phyloP scores from a whole-genome alignment of 768 basidiomycete genomes.

The Piloderma croceum region DNA sequence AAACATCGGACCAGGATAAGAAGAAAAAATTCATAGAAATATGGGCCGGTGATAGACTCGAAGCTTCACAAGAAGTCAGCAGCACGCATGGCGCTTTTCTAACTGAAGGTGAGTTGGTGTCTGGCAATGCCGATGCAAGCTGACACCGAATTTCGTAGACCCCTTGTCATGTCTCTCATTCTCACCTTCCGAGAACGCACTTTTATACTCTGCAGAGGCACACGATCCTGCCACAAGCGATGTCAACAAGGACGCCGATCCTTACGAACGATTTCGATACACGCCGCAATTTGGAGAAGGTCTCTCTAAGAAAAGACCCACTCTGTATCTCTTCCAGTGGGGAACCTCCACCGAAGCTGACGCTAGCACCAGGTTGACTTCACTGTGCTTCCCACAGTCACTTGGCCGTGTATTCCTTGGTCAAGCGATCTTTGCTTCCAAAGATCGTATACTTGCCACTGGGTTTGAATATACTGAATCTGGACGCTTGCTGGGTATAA shows the following conservation, averaged over 20 bases:
- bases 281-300: conserved; percentile 61
- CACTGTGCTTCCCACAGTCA: conserved; percentile 11
- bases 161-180: conserved; percentile 44
- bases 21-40: conserved; percentile 56
- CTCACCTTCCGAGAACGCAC: conserved; percentile 42
- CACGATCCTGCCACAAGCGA: conserved; percentile 28
- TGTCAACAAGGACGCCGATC: conserved; percentile 13
- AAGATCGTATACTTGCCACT: conserved; percentile 44
- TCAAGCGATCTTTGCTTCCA: conserved; percentile 47
- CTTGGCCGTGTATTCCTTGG: conserved; percentile 37
- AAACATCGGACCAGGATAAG: conserved; percentile 19
- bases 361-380: not conserved
- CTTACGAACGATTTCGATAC: conserved; percentile 44
- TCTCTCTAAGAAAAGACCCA: conserved; percentile 46
- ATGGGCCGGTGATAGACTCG: conserved; percentile 42
- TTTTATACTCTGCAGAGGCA: conserved; percentile 60
- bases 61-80: conserved; percentile 50
- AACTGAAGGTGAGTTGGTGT: conserved; percentile 45
- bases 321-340: conserved; percentile 52
- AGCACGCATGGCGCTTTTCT: conserved; percentile 56
- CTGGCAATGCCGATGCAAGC: not conserved
- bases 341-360: conserved; percentile 9
- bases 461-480: conserved; percentile 58
- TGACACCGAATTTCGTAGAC: not conserved
- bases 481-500: conserved; percentile 53